Conservation (phyloP, 805 yeast genomes). For the Priceomyces haplophilus region DNA sequence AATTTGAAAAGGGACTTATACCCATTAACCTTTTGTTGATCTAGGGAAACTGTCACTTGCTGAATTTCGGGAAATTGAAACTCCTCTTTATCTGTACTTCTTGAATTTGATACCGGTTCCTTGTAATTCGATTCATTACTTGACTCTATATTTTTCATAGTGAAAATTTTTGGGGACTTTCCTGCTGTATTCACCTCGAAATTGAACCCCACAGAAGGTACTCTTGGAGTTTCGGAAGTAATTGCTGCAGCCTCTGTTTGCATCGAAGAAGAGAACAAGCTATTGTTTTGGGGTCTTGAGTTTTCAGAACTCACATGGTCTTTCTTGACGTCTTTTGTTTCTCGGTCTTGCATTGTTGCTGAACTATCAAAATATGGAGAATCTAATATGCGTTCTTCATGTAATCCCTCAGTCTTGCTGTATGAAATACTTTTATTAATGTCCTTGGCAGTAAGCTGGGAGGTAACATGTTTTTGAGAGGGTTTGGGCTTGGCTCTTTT, state of each 20-base stretch:
- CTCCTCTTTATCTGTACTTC: not conserved
- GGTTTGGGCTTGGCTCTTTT: slow-evolving; percentile 12
- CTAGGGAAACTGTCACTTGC: slow-evolving; percentile 16
- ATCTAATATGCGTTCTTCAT: slow-evolving; percentile 4
- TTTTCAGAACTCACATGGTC: not conserved
- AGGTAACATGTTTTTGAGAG: not conserved
- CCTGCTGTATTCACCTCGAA: not conserved
- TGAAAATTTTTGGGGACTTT: not conserved
- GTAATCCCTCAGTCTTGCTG: slow-evolving; percentile 28
- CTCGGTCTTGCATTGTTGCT: not conserved
- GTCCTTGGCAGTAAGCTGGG: slow-evolving; percentile 30
- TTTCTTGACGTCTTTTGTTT: not conserved
- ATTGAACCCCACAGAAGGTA: not conserved
- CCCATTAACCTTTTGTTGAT: slow-evolving; percentile 24
- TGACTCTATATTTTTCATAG: not conserved
- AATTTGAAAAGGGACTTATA: slow-evolving; percentile 28
- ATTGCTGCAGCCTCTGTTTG: not conserved
- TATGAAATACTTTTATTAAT: slow-evolving; percentile 35
- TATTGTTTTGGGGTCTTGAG: too few relatives aligned
- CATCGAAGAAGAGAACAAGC: not conserved
- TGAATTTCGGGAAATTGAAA: slow-evolving; percentile 23
- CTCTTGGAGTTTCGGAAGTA: not conserved
- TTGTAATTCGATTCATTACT: too few relatives aligned
- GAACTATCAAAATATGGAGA: not conserved
- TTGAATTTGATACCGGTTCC: too few relatives aligned